These are phyloP conservation scores for Hansenula anomala DNA, from an alignment of 1,139 yeast genomes.

Conservation along the genomic window DNA sequence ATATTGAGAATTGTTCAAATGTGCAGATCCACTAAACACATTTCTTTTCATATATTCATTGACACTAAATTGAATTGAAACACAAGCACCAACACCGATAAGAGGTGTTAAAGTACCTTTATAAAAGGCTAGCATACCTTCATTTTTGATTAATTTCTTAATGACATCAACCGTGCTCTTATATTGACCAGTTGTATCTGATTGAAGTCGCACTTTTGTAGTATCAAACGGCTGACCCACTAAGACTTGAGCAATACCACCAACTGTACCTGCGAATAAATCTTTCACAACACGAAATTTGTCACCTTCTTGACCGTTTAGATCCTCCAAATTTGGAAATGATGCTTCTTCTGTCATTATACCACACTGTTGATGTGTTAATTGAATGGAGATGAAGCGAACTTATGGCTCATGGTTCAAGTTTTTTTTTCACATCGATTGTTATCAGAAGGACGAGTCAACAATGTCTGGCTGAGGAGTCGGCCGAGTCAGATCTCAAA, in stretches of 20 bases:
- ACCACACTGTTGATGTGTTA: too few species aligned
- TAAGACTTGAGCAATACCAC: constrained; percentile 91
- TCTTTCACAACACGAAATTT: constrained; percentile 64
- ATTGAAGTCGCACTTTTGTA: constrained; percentile 85
- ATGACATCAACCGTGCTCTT: constrained; percentile 75
- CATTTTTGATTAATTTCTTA: constrained; percentile 59
- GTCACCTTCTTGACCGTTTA: constrained; percentile 11
- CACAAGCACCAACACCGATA: constrained; percentile 91
- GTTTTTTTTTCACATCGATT: too few species aligned
- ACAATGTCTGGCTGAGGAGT: too few species aligned
- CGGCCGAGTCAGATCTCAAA: too few species aligned
- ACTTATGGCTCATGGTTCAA: too few species aligned
- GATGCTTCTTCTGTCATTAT: constrained; percentile 21
- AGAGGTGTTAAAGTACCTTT: constrained; percentile 87
- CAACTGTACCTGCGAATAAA: constrained; percentile 84
- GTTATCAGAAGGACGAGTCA: too few species aligned
- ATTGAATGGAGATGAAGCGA: too few species aligned
- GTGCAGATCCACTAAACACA: constrained; percentile 38
- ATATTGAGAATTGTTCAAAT: constrained; percentile 50
- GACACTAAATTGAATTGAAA: constrained; percentile 83
- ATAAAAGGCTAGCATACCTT: constrained; percentile 79
- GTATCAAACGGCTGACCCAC: constrained; percentile 98
- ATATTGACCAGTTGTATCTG: constrained; percentile 75
- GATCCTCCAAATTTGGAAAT: constrained; percentile 14
- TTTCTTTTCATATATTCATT: constrained; percentile 89